Evolutionary conservation across 208 protist genomes (phyloP).

Genomic region (Trypanosoma rangeli): DNA sequence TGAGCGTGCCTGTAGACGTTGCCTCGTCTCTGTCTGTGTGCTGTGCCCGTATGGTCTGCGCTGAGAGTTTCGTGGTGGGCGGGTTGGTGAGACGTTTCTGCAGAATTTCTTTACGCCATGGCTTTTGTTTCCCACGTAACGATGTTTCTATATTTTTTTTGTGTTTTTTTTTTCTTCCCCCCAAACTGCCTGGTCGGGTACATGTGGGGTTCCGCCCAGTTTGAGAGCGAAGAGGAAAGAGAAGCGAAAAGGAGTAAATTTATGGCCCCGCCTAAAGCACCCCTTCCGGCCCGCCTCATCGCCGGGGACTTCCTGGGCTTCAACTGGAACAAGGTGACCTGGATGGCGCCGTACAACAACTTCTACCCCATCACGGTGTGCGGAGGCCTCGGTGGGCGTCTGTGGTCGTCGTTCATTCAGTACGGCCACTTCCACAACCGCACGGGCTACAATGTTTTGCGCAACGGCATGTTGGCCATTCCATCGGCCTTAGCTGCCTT

Average conservation of each 20-base stretch:
- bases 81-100: neutral
- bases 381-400: slow-evolving; percentile 74
- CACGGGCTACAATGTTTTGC: slow-evolving; percentile 49
- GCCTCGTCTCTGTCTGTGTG: slow-evolving; percentile 7
- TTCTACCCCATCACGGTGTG: slow-evolving; percentile 88
- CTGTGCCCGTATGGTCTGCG: slow-evolving; percentile 7
- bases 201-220: too few relatives aligned
- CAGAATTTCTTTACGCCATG: neutral
- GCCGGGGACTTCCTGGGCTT: slow-evolving; percentile 84
- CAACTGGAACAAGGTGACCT: slow-evolving; percentile 86
- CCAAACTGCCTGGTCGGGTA: neutral
- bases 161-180: neutral
- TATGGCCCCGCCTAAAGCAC: slow-evolving; percentile 85
- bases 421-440: slow-evolving; percentile 88
- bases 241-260: slow-evolving; percentile 5
- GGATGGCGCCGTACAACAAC: slow-evolving; percentile 91
- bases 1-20: neutral
- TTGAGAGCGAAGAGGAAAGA: neutral
- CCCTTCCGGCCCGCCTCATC: slow-evolving; percentile 70
- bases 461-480: slow-evolving; percentile 62
- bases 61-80: neutral
- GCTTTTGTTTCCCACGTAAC: neutral
- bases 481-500: slow-evolving; percentile 59
- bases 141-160: neutral
- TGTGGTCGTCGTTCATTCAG: slow-evolving; percentile 87